A percentile compares a stretch with the other conserved stretches of the same genome.
These are phyloP conservation scores for Termitomyces sp. DNA, from an alignment of 768 basidiomycete genomes.

Conservation along the genomic window DNA sequence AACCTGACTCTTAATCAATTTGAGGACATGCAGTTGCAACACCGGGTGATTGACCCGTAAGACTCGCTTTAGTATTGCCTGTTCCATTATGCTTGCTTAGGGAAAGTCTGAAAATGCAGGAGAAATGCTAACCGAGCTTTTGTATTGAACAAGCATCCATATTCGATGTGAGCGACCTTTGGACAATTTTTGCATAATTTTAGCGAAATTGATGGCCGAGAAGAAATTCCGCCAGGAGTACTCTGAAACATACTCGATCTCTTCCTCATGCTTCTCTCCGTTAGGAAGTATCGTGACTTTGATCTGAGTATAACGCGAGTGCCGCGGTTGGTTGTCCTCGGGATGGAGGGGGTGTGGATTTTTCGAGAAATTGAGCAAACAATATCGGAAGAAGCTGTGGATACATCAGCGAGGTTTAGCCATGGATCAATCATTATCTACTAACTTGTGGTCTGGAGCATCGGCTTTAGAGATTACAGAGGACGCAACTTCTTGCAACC, in stretches of 20 bases:
- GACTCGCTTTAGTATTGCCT: constrained; percentile 96
- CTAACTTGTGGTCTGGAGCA: constrained; percentile 77
- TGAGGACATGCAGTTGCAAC: constrained; percentile 90
- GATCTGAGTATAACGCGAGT: constrained; percentile 53
- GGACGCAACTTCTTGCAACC: constrained; percentile 84
- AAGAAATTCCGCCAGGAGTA: constrained; percentile 99
- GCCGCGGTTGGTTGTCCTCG: constrained; percentile 62
- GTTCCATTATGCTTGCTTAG: not conserved
- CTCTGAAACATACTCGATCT: constrained; percentile 87
- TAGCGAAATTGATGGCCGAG: constrained; percentile 93
- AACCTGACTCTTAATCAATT: constrained; percentile 98
- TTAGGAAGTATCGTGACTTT: constrained; percentile 60
- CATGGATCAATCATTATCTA: not conserved
- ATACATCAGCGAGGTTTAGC: constrained; percentile 1
- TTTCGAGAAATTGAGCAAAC: constrained; percentile 71
- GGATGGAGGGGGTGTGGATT: constrained; percentile 51
- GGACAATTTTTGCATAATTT: constrained; percentile 96
- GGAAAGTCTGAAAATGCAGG: not conserved
- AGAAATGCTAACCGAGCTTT: constrained; percentile 73
- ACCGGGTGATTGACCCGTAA: constrained; percentile 91
- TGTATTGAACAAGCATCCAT: constrained; percentile 95
- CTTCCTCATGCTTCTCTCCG: constrained; percentile 75
- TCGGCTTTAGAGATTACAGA: constrained; percentile 88
- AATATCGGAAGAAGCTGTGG: constrained; percentile 92
- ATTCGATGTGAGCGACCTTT: constrained; percentile 94